Evolutionary conservation across 768 basidiomycete species (phyloP).

Genomic region (Hemileccinum impolitum): DNA sequence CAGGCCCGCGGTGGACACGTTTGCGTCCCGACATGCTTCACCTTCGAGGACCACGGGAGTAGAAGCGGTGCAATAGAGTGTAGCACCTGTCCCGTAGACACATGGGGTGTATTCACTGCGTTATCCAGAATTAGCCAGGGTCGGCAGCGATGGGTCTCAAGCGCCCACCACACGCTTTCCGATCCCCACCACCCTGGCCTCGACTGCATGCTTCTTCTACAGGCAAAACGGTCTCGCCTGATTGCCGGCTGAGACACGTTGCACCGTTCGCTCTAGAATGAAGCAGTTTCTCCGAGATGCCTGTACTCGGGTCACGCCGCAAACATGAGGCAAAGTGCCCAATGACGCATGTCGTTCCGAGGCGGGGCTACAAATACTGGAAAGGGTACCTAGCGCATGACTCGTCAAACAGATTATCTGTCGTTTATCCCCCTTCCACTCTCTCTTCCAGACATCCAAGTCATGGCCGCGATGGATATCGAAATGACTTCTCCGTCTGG

Average conservation of each 20-base stretch:
- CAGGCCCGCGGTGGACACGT: constrained; percentile 1
- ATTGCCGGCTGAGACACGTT: constrained; percentile 12
- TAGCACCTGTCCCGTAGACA: neutral
- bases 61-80: neutral
- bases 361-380: constrained; percentile 25
- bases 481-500: constrained; percentile 33
- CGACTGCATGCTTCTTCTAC: neutral
- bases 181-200: constrained; percentile 3
- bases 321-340: constrained; percentile 30
- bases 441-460: neutral
- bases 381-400: constrained; percentile 3
- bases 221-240: neutral
- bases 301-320: constrained; percentile 13
- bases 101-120: too few relatives aligned
- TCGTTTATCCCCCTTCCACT: neutral
- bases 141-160: too few relatives aligned
- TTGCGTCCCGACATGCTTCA: too few relatives aligned
- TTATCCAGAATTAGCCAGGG: too few relatives aligned
- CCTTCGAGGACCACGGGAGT: neutral
- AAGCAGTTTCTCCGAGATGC: constrained; percentile 3
- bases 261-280: constrained; percentile 9
- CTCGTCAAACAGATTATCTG: constrained; percentile 15
- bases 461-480: constrained; percentile 28
- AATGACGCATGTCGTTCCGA: constrained; percentile 24
- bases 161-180: neutral